Evolutionary conservation across 2,329 filamentous ascomycete species (phyloP).

Genomic region (Mycogone perniciosa): DNA sequence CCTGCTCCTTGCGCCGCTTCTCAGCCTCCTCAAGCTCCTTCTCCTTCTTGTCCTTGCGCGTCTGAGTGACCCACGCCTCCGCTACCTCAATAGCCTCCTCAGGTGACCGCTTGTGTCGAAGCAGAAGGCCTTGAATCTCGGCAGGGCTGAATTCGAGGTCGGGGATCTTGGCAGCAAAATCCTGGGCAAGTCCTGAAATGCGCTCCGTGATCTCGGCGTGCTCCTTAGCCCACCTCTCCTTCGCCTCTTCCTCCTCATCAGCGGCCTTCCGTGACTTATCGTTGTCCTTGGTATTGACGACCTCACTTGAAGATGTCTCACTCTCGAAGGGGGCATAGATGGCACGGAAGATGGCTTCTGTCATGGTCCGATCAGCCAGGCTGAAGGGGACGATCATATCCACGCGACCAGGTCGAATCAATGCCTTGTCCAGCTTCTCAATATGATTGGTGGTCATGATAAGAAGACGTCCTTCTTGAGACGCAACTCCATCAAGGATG

Average conservation of each 20-base stretch:
- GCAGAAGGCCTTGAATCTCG: constrained; percentile 53
- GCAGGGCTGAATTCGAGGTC: constrained; percentile 52
- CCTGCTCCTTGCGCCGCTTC: constrained; percentile 31
- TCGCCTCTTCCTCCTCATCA: constrained; percentile 25
- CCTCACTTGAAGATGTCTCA: constrained; percentile 14
- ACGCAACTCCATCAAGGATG: constrained; percentile 68
- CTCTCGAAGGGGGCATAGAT: constrained; percentile 49
- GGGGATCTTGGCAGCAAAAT: constrained; percentile 48
- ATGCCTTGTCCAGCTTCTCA: constrained; percentile 54
- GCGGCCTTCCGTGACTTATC: constrained; percentile 13
- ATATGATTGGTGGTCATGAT: constrained; percentile 62
- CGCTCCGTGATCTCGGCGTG: constrained; percentile 31
- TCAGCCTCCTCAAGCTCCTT: constrained; percentile 38
- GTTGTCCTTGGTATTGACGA: constrained; percentile 9
- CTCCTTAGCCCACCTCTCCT: constrained; percentile 23
- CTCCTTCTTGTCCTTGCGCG: constrained; percentile 43
- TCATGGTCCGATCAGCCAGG: constrained; percentile 47
- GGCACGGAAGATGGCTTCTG: constrained; percentile 48
- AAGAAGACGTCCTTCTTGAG: constrained; percentile 56
- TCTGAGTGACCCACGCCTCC: constrained; percentile 44
- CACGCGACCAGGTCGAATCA: constrained; percentile 56
- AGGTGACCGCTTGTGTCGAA: constrained; percentile 49
- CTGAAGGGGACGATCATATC: constrained; percentile 55
- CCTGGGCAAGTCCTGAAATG: constrained; percentile 40
- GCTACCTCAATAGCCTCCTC: constrained; percentile 40